Conservation (phyloP, 2,329 filamentous ascomycete species). For the Byssothecium circinans region DNA sequence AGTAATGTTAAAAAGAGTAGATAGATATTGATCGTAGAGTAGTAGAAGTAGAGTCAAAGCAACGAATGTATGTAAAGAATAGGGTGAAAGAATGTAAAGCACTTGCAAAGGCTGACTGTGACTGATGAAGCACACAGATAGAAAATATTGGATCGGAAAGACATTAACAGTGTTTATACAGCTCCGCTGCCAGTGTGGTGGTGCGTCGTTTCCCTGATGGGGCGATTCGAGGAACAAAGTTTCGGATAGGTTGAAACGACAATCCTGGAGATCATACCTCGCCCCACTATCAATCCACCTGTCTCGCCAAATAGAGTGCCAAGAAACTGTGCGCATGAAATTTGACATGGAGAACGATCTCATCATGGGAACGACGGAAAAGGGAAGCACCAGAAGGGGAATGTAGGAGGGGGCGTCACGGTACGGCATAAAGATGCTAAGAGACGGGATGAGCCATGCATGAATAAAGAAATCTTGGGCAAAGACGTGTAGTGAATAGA, state of each 20-base stretch:
- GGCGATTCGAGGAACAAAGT: conserved; percentile 13
- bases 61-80: too few relatives aligned
- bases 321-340: not conserved
- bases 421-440: not conserved
- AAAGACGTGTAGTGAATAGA: not conserved
- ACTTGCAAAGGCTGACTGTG: conserved; percentile 14
- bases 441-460: not conserved
- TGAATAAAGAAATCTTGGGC: not conserved
- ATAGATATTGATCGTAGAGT: not conserved
- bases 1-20: not conserved
- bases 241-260: conserved; percentile 22
- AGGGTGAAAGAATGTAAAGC: conserved; percentile 12
- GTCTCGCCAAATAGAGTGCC: conserved; percentile 2
- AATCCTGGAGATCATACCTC: conserved; percentile 27
- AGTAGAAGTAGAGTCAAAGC: too few relatives aligned
- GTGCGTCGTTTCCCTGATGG: not conserved
- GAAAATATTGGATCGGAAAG: not conserved
- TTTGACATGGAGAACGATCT: not conserved
- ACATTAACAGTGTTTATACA: not conserved
- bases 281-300: not conserved
- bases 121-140: conserved; percentile 10
- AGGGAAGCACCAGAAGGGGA: not conserved
- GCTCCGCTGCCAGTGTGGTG: not conserved
- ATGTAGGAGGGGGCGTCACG: not conserved
- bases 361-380: not conserved